Base-by-base conservation (phyloP, 805 yeast species). In the Kodamaea restingae region DNA sequence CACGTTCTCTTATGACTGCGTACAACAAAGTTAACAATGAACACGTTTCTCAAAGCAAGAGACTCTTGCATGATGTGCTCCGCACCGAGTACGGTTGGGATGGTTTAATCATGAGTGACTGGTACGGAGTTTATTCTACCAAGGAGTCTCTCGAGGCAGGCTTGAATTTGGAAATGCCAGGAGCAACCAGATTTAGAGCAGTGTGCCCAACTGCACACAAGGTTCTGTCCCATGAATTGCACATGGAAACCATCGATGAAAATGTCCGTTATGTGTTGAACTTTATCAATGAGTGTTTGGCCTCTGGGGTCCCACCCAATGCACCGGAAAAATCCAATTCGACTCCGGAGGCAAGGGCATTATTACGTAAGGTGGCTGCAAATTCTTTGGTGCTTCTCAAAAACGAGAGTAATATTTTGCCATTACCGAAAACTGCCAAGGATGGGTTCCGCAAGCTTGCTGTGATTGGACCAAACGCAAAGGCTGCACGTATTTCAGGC, bases 151-250 rank as follows among this genome's bases (percentile, higher is more conserved):
- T 79, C 34, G 65, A 70, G 29, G 75, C 76, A 25, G 84, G 85
- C 6, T 60, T 80, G 40, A 81, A 78, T 51, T 60, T 80, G 48
- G 86, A 80, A 55, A 77, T 78, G 82, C 86, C 86, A 1, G 86
- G 85, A 26, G 76, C 78, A 14, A 60, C 78, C 2, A 56, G 70
- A 33, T 69, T 67, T 55, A 55, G 80, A 60, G 60, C 70, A 46
- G 58, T 58, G 1, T 57, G 56, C 20, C 56, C 66, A 9, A 56
- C 76, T 12, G 44, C 61, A 6, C 77, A 71, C 48, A 68, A 71
- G 32, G 60, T 76, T 15, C 47, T 44, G 39, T 53, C 64, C 38
- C 65, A 63, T 43, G 75, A 72, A 45, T 53, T 76, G 29, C 67
- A 58, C 42, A 40, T 40, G 4, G 65, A 63, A 33, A 62, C 54